These are phyloP conservation scores for Vigna radiata DNA, from an alignment of 306 rosid genomes.

Conservation along the genomic window DNA sequence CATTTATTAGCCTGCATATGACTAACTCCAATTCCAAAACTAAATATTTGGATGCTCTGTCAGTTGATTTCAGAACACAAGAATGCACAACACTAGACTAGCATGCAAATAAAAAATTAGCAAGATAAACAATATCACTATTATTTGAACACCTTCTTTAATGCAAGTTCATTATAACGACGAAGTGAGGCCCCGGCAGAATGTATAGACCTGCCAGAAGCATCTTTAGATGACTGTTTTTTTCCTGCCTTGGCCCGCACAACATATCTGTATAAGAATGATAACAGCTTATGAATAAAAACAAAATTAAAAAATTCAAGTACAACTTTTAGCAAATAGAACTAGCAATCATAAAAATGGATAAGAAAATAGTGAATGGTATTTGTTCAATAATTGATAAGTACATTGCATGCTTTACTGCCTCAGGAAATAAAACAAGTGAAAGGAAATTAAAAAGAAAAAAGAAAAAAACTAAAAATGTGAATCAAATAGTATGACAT, in stretches of 20 bases:
- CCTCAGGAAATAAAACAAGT: background rate
- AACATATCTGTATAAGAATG: conserved; percentile 71
- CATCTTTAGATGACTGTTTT: conserved; percentile 95
- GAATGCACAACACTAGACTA: conserved; percentile 2
- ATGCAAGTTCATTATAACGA: conserved; percentile 81
- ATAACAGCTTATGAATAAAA: conserved; percentile 22
- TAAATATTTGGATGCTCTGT: conserved; percentile 11
- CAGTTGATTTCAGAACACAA: conserved; percentile 28
- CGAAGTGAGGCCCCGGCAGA: conserved; percentile 98
- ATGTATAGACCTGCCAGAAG: conserved; percentile 74
- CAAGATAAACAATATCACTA: conserved; percentile 16
- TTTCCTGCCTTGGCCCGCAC: conserved; percentile 96
- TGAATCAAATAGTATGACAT: conserved; percentile 1
- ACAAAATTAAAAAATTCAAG: conserved; percentile 18
- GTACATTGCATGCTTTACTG: background rate
- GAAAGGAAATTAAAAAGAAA: background rate
- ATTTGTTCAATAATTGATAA: conserved; percentile 8
- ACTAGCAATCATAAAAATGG: conserved; percentile 8
- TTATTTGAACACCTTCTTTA: conserved; percentile 71
- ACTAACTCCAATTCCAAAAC: conserved; percentile 11
- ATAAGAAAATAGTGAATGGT: background rate
- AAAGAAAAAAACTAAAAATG: conserved; percentile 9
- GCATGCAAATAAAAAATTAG: conserved; percentile 16
- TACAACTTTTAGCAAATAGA: conserved; percentile 2
- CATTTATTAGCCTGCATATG: conserved; percentile 10